phyloP scores from a whole-genome alignment of 1,139 yeast genomes.

The Yamadazyma oceani region DNA sequence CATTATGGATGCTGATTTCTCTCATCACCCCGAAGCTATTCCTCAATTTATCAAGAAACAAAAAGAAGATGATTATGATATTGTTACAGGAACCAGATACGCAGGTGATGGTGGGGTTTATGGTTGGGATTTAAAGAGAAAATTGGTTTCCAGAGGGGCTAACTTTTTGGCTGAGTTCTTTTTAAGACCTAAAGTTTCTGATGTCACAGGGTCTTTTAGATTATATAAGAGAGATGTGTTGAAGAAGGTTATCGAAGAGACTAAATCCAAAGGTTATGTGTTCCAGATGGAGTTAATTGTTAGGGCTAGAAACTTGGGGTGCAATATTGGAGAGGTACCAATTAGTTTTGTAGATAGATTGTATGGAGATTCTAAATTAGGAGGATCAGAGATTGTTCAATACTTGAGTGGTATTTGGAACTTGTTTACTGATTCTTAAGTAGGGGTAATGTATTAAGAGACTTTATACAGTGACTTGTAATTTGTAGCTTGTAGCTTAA shows the following conservation, averaged over 20 bases:
- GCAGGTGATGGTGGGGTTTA: conserved; percentile 83
- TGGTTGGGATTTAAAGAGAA: conserved; percentile 85
- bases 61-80: conserved; percentile 62
- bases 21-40: conserved; percentile 80
- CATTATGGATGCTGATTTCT: conserved; percentile 86
- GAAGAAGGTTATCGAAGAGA: conserved; percentile 64
- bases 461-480: too few relatives aligned
- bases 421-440: conserved; percentile 62
- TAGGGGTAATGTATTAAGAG: too few relatives aligned
- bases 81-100: conserved; percentile 84
- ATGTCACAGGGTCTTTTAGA: conserved; percentile 78
- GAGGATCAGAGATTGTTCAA: conserved; percentile 80
- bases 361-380: conserved; percentile 78
- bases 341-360: conserved; percentile 78
- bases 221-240: conserved; percentile 72
- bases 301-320: conserved; percentile 71
- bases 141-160: conserved; percentile 78
- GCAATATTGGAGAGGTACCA: conserved; percentile 77
- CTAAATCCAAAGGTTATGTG: conserved; percentile 78
- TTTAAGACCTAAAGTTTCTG: conserved; percentile 72
- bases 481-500: too few relatives aligned
- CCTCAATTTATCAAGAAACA: conserved; percentile 75
- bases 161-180: conserved; percentile 74
- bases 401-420: conserved; percentile 75
- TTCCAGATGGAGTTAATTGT: conserved; percentile 94